Conservation (phyloP, 2,329 filamentous ascomycete genomes). For the Metarhizium album region DNA sequence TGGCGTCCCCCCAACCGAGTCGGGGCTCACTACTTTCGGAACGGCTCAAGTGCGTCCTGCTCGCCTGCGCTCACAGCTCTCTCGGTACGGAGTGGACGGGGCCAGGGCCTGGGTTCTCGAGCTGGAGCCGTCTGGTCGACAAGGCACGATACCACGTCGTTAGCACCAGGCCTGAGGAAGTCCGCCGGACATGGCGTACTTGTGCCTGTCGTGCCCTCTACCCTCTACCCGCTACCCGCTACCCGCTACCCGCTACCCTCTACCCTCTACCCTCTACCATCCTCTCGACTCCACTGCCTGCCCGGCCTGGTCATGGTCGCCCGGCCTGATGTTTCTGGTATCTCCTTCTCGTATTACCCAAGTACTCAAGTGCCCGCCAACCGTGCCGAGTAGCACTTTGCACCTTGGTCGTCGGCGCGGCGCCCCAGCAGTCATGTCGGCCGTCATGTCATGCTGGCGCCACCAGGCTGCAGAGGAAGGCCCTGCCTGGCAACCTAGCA, state of each 20-base stretch:
- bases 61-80: not conserved
- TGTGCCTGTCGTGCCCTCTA: no score
- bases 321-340: not conserved
- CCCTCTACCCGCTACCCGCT: no score
- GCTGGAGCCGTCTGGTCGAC: not conserved
- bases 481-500: not conserved
- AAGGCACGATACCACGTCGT: no score
- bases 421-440: slow-evolving; percentile 1
- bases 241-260: no score
- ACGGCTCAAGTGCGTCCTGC: not conserved
- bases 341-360: no score
- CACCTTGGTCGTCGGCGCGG: not conserved
- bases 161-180: no score
- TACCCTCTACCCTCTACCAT: no score
- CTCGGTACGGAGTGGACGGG: not conserved
- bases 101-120: not conserved
- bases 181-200: no score
- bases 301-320: not conserved
- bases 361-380: no score
- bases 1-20: not conserved
- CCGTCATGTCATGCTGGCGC: slow-evolving; percentile 1
- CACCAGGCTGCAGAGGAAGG: not conserved
- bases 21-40: not conserved
- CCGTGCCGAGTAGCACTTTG: not conserved
- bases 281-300: not conserved